Evolutionary conservation across 176 grass and related monocot species (phyloP), one percentile per base, ranked within the genome.

Genomic region (Musa schizocarpa): DNA sequence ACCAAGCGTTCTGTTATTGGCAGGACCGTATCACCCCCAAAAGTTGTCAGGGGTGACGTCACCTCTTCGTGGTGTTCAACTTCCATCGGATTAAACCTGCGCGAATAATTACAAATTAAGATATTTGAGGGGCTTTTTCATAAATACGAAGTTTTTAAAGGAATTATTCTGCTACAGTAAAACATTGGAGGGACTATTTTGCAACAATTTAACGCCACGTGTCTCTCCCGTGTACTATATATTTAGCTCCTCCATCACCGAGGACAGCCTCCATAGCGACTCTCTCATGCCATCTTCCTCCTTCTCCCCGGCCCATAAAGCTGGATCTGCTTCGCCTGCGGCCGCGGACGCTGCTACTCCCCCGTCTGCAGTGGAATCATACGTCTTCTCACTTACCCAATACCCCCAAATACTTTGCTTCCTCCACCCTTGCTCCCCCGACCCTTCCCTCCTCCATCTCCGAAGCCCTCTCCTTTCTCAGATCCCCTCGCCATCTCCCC

Each of bases 291-390:
- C 57, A 17, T 3, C 57, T 57, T 11, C 54, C 11, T 17, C 16
- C 13, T n/a, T 8, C 5, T 17, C 13, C 1, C 66, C 14, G 27
- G 6, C 4, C 34, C 34, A 43, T 43, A 43, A 69, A 50, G 25
- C 66, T 69, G 66, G 66, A 69, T 69, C 17, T 69, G 25, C 26
- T 69, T 9, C 27, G 66, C 66, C 48, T 49, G 27, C 66, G 27
- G 9, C 14, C 66, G 13, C 13, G 57, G 17, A 69, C 24, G 13
- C 3, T 27, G 66, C 66, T 14, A 7, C 66, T 69, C 27, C 24
- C 6, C 66, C 66, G 14, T 8, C 26, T 8, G 25, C 29, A 27
- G 50, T 69, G 66, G 66, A 27, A 17, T 43, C 66, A 10, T 9
- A 8, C 25, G 11, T 9, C 27, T 27, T 6, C 14, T 43, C 29